Percentiles rank a stretch among this genome's conserved stretches.
phyloP scores from a whole-genome alignment of 257 asterid genomes.

The Jaltomata sinuosa region DNA sequence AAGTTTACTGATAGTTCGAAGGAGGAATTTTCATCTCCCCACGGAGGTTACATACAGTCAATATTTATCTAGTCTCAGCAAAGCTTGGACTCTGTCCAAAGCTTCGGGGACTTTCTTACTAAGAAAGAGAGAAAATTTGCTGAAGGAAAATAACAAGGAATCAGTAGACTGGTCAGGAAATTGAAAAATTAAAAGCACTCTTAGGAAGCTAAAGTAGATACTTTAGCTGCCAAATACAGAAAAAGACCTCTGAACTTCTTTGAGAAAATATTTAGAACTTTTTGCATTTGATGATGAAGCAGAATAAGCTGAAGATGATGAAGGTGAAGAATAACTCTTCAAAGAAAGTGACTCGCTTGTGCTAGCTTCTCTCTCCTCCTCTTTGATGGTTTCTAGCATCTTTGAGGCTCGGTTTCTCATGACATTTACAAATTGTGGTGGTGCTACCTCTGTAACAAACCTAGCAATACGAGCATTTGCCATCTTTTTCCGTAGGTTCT shows the following conservation, averaged over 20 bases:
- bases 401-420: slow-evolving; percentile 43
- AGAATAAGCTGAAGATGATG: neutral
- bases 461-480: slow-evolving; percentile 50
- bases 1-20: neutral
- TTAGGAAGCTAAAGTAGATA: neutral
- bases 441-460: slow-evolving; percentile 55
- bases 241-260: slow-evolving; percentile 10
- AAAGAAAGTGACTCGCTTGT: neutral
- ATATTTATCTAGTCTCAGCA: neutral
- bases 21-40: neutral
- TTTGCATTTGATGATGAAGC: neutral
- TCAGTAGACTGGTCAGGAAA: neutral
- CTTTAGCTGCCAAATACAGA: slow-evolving; percentile 8
- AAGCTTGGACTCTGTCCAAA: neutral
- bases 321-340: neutral
- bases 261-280: neutral
- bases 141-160: neutral
- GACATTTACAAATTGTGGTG: slow-evolving; percentile 50
- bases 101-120: neutral
- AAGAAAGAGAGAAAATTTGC: neutral
- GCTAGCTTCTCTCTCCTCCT: slow-evolving; percentile 49
- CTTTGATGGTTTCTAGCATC: slow-evolving; percentile 60
- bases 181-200: neutral
- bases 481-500: slow-evolving; percentile 17
- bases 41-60: neutral